Base-by-base conservation (phyloP, 2,329 filamentous ascomycete genomes). In the Cladophialophora chaetospira region DNA sequence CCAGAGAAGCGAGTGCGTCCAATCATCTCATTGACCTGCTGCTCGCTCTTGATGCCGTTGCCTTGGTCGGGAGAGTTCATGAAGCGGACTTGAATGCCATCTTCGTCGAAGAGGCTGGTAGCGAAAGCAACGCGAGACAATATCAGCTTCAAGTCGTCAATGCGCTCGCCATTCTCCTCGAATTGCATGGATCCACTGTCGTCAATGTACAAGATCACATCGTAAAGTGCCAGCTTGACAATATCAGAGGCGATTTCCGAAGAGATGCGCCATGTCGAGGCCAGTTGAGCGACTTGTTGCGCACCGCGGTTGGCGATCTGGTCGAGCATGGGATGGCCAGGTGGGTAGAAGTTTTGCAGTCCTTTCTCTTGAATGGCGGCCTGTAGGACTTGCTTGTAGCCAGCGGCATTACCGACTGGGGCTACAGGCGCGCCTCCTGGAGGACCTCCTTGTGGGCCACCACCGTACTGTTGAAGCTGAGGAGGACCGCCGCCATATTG, bases 131-230 rank as follows among this genome's bases (percentile, higher is more conserved):
- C 84, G 48, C 83, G 81, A 46, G 80, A 77, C 61, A 88, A 71
- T 64, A 88, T 87, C 63, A 87, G 76, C 67, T 81, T 80, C 63
- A 88, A 73, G 63, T 88, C 85, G 61, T 85, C 81, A 72, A 88
- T 87, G 58, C 86, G 82, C 65, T 84, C 79, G 40, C 85, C 85
- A 55, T 82, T 79, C 68, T 88, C 84, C 66, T 87, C 84, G 62
- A 88, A 87, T 54, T 82, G 77, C 78, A 88, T 88, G 17, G 85
- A 88, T 40, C 86, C 85, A 67, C 82, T 86, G 73, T 88, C 85
- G 63, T 88, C 85, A 53, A 87, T 82, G 68, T 84, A 87, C 46
- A 87, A 72, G 42, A 85, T 74, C 33, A 86, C 78, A 65, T 87
- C 84, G 69, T 83, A 87, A 23, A 87, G 72, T 3, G 81, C 77